phyloP scores from a whole-genome alignment of 2,329 filamentous ascomycete species.

The Verticillium zaregamsianum region DNA sequence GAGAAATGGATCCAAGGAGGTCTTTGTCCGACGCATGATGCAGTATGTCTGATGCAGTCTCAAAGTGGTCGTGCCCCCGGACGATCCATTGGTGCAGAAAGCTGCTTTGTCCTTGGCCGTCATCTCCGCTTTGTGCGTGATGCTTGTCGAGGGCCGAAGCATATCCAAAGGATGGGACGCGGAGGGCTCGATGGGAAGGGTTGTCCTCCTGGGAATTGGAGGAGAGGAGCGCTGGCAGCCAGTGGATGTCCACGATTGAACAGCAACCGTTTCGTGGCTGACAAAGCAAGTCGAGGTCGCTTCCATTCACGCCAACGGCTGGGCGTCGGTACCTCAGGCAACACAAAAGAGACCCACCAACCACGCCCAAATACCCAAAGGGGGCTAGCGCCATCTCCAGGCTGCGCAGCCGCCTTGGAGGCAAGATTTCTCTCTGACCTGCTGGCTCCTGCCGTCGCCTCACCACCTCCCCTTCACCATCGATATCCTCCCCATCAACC shows the following conservation, averaged over 20 bases:
- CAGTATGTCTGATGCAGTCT: not conserved
- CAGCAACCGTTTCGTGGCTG: not conserved
- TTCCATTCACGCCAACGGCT: not conserved
- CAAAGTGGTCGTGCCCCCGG: not conserved
- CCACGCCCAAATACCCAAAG: conserved; percentile 13
- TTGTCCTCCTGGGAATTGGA: not conserved
- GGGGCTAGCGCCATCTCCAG: conserved; percentile 27
- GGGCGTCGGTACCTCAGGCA: not conserved
- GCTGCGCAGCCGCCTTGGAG: conserved; percentile 29
- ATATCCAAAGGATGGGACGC: not conserved
- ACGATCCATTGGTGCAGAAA: not conserved
- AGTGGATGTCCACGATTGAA: not conserved
- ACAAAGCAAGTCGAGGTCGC: not conserved
- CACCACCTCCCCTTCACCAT: conserved; percentile 29
- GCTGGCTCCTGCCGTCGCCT: conserved; percentile 30
- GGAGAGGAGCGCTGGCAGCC: not conserved
- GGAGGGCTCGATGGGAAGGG: not conserved
- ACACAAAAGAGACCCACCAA: not conserved
- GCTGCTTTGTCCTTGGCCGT: not conserved
- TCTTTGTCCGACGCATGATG: not conserved
- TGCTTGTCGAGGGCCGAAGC: not conserved
- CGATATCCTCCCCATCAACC: conserved; percentile 12
- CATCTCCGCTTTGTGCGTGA: not conserved
- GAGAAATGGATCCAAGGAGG: not conserved
- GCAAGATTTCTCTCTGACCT: conserved; percentile 40